Evolutionary conservation across 192 early-diverging fungal genomes (phyloP), one percentile per base, ranked within the genome.

Genomic region (Spinellus fusiger): DNA sequence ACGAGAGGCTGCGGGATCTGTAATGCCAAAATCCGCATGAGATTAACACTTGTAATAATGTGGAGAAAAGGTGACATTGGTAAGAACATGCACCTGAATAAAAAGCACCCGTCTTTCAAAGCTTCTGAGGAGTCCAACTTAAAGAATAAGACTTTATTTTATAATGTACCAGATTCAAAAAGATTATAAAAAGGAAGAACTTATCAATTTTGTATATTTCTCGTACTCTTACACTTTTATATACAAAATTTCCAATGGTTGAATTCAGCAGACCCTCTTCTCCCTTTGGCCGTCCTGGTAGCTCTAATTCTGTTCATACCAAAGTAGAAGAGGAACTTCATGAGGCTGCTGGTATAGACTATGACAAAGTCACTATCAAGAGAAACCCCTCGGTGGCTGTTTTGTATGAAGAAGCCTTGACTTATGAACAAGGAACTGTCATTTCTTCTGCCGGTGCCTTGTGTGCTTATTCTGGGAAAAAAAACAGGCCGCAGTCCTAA

Each of bases 401-500:
- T 54, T 84, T 98, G 20, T 98, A 98, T 77, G 94, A 96, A 76
- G 89, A 93, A 62, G 93, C 93, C 29, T 83, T 97, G 61, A 77
- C 76, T 56, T 73, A 89, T 73, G 93, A 97, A 76, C 52, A 60
- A 23, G 94, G 94, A 23, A 91, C 94, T 22, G 88, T 83, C 55
- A 80, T 98, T 66, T 94, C 96, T 40, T 88, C 92, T 9, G 64
- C 87, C 51, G 96, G 96, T 47, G 96, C 96, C 5, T 80, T 98
- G 44, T 89, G 90, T 56, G 86, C 94, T 46, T 84, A 82, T 62
- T 96, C 94, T 20, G 94, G 93, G 50, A 81, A 84, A n/a, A 63
- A 98, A 98, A 80, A 96, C 85, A 26, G 90, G 96, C 28, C 88
- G 96, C 64, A 89, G 86, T 37, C 96, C 96, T 59, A 80, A 83